Percentiles rank a stretch among this genome's conserved stretches.
phyloP scores from a whole-genome alignment of 768 basidiomycete genomes.

The Rubroboletus satanas region DNA sequence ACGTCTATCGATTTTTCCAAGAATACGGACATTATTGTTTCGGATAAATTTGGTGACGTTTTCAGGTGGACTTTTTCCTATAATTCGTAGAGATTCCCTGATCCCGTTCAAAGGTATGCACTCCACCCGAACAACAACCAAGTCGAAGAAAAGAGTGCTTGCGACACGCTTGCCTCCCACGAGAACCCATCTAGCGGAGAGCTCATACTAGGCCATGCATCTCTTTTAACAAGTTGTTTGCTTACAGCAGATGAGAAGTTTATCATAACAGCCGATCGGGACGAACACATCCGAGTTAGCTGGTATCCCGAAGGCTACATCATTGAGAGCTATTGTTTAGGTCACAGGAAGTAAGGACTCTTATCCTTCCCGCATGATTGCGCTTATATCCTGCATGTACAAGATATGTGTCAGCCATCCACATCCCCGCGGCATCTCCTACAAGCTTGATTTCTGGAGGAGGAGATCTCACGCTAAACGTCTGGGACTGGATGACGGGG shows the following conservation, averaged over 20 bases:
- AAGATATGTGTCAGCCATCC: constrained; percentile 83
- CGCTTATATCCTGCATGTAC: background rate
- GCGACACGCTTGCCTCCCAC: constrained; percentile 47
- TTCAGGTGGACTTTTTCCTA: constrained; percentile 53
- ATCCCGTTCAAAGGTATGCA: constrained; percentile 48
- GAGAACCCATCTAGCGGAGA: constrained; percentile 67
- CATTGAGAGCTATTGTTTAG: constrained; percentile 85
- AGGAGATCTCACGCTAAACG: constrained; percentile 70
- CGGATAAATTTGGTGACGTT: constrained; percentile 95
- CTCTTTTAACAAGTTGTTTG: constrained; percentile 71
- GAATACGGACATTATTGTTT: constrained; percentile 66
- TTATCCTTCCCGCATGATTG: background rate
- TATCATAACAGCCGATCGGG: constrained; percentile 88
- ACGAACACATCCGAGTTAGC: constrained; percentile 92
- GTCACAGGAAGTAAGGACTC: constrained; percentile 67
- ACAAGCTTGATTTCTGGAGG: constrained; percentile 76
- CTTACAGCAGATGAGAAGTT: constrained; percentile 64
- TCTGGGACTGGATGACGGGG: constrained; percentile 82
- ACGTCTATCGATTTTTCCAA: constrained; percentile 63
- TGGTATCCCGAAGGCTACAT: constrained; percentile 83
- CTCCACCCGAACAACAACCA: constrained; percentile 34
- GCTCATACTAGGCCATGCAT: constrained; percentile 84
- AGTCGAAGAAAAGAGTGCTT: constrained; percentile 26
- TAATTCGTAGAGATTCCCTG: background rate
- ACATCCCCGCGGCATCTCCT: constrained; percentile 51